Base-by-base conservation (phyloP, 1,139 yeast species). In the Taphrina deformans region DNA sequence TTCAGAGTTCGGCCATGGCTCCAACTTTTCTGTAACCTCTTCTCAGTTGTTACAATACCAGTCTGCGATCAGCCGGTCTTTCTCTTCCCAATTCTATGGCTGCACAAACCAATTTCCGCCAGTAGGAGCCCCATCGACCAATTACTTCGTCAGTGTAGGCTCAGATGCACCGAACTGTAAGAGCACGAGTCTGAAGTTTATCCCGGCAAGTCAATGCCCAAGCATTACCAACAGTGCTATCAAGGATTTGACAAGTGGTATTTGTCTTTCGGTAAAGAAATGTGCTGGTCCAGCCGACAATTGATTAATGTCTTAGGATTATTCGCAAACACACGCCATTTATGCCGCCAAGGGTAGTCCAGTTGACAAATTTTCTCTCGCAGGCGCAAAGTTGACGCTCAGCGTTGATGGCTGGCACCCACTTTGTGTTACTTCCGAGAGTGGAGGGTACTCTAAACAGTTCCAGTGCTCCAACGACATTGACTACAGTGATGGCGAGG, bases 401-500 rank as follows among this genome's bases (percentile, higher is more conserved):
- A 29, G 35, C 23, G 35, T 26, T 9, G 52, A 48, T 21, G 35
- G 35, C 12, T 26, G 35, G 35, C 24, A 18, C 12, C 35, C 52
- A 16, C 14, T 27, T 23, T 48, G 52, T 16, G 52, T 48, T 16
- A 48, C 52, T 10, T 48, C 52, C 21, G 52, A 48, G 21, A 16
- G 35, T n/a, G 52, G 35, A 10, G 52, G 52, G 7, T 29, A 48
- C 23, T 48, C 52, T 23, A 48, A 26, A 23, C 52, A 48, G 26
- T 48, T 48, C 21, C 52, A 48, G 33, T 48, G 52, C 52, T 48
- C 52, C 27, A 48, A 48, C 35, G 52, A 48, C 35, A 27, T 48
- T 16, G 52, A 48, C 23, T 48, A 16, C 6, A 29, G 52, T 29
- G 23, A 26, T 26, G 52, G 52, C 23, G 21, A 10, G 21, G 35